These are phyloP conservation scores for Perkinsus marinus DNA, from an alignment of 169 alveolate species.

Conservation along the genomic window DNA sequence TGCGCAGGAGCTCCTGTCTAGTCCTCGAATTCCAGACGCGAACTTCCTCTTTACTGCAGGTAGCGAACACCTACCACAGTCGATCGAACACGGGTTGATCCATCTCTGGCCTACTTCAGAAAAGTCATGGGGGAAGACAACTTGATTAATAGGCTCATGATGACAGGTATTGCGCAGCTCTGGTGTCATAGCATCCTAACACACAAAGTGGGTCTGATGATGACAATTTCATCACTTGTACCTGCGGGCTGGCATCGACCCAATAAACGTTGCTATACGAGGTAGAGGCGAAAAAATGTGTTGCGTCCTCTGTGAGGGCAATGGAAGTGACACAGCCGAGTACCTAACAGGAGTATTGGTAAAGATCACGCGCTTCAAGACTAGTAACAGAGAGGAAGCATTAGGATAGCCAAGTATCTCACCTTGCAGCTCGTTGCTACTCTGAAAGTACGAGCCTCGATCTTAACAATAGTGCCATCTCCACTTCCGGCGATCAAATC, in stretches of 20 bases:
- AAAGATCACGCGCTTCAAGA: too few relatives aligned
- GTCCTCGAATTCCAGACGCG: slow-evolving; percentile 76
- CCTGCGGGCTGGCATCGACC: slow-evolving; percentile 45
- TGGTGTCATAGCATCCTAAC: slow-evolving; percentile 53
- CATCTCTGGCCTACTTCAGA: slow-evolving; percentile 44
- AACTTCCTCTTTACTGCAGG: slow-evolving; percentile 69
- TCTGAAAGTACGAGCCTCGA: slow-evolving; percentile 26
- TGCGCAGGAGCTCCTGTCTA: slow-evolving; percentile 68
- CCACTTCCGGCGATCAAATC: slow-evolving; percentile 77
- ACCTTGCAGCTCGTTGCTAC: slow-evolving; percentile 31
- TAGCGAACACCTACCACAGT: slow-evolving; percentile 54
- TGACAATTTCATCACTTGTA: neutral
- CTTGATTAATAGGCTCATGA: slow-evolving; percentile 60
- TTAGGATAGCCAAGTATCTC: neutral
- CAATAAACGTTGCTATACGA: slow-evolving; percentile 67
- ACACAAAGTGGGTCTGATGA: neutral
- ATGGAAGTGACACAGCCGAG: slow-evolving; percentile 74
- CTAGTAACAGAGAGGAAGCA: too few relatives aligned
- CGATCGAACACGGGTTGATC: neutral
- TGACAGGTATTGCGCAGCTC: slow-evolving; percentile 76
- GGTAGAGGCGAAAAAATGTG: slow-evolving; percentile 72
- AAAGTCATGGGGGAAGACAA: slow-evolving; percentile 57
- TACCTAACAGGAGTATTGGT: slow-evolving; percentile 33
- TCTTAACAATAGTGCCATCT: slow-evolving; percentile 68
- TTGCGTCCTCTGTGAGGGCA: slow-evolving; percentile 61